phyloP scores from a whole-genome alignment of 306 rosid genomes.

The Senna siamea region DNA sequence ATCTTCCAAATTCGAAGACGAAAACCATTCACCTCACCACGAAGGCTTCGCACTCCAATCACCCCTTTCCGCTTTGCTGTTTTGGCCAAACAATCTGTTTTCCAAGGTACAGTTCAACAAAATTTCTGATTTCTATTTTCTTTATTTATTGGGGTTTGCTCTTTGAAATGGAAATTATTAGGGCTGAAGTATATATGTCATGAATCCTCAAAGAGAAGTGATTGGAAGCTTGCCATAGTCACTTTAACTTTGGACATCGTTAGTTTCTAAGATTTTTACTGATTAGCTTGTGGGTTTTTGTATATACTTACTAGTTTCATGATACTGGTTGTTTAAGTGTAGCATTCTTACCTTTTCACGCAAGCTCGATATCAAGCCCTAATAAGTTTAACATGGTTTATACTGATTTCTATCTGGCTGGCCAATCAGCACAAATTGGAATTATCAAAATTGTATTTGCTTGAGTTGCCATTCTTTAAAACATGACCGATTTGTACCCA shows the following conservation, averaged over 20 bases:
- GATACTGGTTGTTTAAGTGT: too few species aligned
- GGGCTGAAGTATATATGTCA: neutral
- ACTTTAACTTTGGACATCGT: neutral
- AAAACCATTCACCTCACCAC: constrained; percentile 15
- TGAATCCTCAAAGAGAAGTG: neutral
- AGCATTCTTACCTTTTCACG: too few species aligned
- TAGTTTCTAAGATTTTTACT: neutral
- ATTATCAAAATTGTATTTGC: constrained; percentile 3
- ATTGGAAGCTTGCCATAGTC: neutral
- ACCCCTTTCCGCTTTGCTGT: constrained; percentile 31
- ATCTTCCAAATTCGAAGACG: constrained; percentile 25
- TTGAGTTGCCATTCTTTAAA: neutral
- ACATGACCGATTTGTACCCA: neutral
- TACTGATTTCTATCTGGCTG: constrained; percentile 5
- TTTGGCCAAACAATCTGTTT: constrained; percentile 51
- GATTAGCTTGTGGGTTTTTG: neutral
- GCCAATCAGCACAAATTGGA: neutral
- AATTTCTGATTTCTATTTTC: neutral
- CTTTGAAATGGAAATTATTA: neutral
- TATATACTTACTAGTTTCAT: neutral
- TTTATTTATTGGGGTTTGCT: too few species aligned
- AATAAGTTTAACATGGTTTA: constrained; percentile 17
- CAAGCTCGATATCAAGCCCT: neutral
- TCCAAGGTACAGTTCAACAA: constrained; percentile 60
- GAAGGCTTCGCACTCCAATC: constrained; percentile 33